Conservation (phyloP, 1,284 basidiomycete species). For the Puccinia polysora region DNA sequence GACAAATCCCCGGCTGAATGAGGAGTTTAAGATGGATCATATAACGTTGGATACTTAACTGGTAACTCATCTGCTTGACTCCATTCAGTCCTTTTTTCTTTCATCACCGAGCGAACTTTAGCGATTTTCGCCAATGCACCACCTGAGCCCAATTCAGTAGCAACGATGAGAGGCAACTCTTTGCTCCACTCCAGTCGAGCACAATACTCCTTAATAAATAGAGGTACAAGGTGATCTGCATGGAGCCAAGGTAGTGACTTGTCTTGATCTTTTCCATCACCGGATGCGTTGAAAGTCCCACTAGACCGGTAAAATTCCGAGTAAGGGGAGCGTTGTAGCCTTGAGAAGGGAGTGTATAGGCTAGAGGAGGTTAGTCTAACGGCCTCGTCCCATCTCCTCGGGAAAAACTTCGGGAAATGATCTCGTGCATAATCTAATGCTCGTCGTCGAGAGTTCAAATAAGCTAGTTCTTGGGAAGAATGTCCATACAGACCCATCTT, state of each 20-base stretch:
- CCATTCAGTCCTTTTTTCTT: conserved; percentile 85
- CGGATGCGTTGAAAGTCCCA: conserved; percentile 58
- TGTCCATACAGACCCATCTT: not conserved
- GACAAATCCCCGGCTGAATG: not conserved
- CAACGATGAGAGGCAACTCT: conserved; percentile 77
- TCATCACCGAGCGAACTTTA: conserved; percentile 86
- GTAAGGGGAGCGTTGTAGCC: conserved; percentile 67
- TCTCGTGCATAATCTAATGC: conserved; percentile 72
- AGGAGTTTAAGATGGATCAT: not conserved
- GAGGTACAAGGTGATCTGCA: conserved; percentile 65
- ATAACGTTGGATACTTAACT: conserved; percentile 55
- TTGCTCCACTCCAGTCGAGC: conserved; percentile 77
- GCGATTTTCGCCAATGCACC: conserved; percentile 82
- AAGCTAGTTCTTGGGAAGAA: conserved; percentile 6
- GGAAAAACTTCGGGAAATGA: conserved; percentile 66
- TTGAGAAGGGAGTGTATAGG: conserved; percentile 65
- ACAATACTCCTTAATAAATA: conserved; percentile 85
- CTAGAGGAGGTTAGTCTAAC: conserved; percentile 71
- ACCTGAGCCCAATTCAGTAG: conserved; percentile 82
- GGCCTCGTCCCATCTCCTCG: conserved; percentile 64
- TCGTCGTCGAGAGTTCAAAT: conserved; percentile 25
- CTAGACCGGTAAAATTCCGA: conserved; percentile 58
- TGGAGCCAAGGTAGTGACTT: conserved; percentile 57
- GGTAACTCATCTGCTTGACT: conserved; percentile 82
- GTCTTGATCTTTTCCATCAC: not conserved